Evolutionary conservation across 345 rosid species (phyloP).

Genomic region (Pistacia atlantica): DNA sequence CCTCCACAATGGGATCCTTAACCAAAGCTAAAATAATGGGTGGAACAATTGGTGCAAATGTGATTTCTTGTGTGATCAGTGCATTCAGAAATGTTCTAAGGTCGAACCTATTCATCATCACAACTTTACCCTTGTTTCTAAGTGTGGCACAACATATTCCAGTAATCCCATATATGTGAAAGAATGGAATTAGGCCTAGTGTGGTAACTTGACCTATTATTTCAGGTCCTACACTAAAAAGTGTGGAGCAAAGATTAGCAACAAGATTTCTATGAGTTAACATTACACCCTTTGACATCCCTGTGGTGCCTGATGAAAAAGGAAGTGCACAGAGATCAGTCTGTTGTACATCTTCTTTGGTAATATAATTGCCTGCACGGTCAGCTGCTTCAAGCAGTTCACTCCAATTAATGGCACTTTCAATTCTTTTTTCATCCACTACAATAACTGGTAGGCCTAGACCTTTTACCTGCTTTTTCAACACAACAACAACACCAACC

Average conservation of each 20-base stretch:
- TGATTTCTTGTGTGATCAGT: conserved; percentile 69
- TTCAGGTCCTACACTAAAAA: conserved; percentile 70
- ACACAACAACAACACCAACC: background rate
- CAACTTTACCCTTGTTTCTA: conserved; percentile 91
- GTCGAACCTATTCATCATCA: conserved; percentile 73
- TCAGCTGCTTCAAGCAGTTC: conserved; percentile 84
- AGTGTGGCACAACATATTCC: conserved; percentile 91
- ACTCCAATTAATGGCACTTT: conserved; percentile 64
- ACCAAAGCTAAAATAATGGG: conserved; percentile 79
- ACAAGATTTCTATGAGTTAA: conserved; percentile 80
- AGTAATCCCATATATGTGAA: conserved; percentile 83
- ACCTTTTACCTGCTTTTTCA: conserved; percentile 48
- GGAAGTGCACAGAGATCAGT: conserved; percentile 91
- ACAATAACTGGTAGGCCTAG: conserved; percentile 59
- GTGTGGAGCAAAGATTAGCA: conserved; percentile 84
- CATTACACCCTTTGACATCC: conserved; percentile 91
- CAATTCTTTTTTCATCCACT: conserved; percentile 54
- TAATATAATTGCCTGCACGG: conserved; percentile 32
- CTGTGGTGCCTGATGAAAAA: conserved; percentile 97
- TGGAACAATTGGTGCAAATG: conserved; percentile 90
- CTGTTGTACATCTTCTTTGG: conserved; percentile 46
- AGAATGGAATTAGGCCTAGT: conserved; percentile 84
- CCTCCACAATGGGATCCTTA: conserved; percentile 81
- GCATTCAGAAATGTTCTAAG: conserved; percentile 71
- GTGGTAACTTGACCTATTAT: conserved; percentile 71